Evolutionary conservation across 2,329 filamentous ascomycete species (phyloP).

Genomic region (Fusarium robinianum): DNA sequence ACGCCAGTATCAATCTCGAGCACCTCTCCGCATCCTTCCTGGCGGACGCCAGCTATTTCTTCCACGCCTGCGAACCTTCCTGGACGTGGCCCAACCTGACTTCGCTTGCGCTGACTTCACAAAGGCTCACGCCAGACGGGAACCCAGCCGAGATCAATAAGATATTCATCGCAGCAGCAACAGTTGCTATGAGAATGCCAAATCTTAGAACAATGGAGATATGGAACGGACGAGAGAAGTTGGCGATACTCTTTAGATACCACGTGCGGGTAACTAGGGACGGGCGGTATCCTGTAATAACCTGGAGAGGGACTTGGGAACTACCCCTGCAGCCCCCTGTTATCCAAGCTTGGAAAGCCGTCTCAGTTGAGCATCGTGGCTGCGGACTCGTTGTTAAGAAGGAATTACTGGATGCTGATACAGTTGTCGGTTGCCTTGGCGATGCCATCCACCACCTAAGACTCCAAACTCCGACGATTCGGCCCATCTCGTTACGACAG

Average conservation of each 20-base stretch:
- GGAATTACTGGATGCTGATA: conserved; percentile 15
- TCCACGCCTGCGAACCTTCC: conserved; percentile 8
- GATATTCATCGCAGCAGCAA: conserved; percentile 35
- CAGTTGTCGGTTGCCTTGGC: conserved; percentile 19
- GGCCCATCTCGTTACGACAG: conserved; percentile 22
- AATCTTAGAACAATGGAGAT: conserved; percentile 40
- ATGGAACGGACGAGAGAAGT: conserved; percentile 37
- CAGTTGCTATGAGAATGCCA: conserved; percentile 37
- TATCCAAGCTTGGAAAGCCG: conserved; percentile 20
- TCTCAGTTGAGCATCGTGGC: conserved; percentile 9
- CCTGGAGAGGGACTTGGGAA: conserved; percentile 14
- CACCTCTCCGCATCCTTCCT: conserved; percentile 38
- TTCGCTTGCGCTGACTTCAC: conserved; percentile 37
- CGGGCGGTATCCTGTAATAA: conserved; percentile 5
- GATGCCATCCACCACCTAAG: conserved; percentile 24
- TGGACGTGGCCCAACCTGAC: conserved; percentile 34
- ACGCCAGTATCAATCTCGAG: conserved; percentile 36
- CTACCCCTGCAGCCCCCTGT: neutral
- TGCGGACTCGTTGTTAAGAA: conserved; percentile 3
- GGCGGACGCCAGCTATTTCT: conserved; percentile 37
- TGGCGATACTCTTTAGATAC: conserved; percentile 35
- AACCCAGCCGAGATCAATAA: conserved; percentile 18
- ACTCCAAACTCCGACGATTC: conserved; percentile 17
- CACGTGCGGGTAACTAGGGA: conserved; percentile 1
- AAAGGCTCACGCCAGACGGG: conserved; percentile 25